Percentiles rank a stretch among this genome's conserved stretches.
phyloP scores from a whole-genome alignment of 2,329 filamentous ascomycete genomes.

The Leptographium lundbergii region DNA sequence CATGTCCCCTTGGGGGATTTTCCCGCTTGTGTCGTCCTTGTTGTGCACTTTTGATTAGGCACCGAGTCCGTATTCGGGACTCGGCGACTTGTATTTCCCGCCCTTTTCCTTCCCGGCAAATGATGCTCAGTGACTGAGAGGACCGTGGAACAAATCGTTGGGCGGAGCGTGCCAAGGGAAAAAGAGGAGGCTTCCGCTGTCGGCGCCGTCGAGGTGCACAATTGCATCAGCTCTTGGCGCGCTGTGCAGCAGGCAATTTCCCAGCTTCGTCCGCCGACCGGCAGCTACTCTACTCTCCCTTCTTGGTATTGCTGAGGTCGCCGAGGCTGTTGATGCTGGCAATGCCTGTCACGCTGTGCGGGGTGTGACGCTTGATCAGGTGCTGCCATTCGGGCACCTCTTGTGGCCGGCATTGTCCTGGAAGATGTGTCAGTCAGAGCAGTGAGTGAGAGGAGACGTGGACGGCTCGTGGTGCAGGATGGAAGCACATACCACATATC shows the following conservation, averaged over 20 bases:
- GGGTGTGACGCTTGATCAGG: slow-evolving; percentile 22
- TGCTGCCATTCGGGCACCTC: slow-evolving; percentile 23
- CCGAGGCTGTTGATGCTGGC: slow-evolving; percentile 7
- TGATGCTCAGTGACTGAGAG: background rate
- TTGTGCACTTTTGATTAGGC: background rate
- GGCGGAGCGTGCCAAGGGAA: background rate
- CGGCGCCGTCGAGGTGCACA: background rate
- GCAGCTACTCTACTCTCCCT: background rate
- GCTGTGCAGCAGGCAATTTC: background rate
- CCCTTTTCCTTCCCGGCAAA: background rate
- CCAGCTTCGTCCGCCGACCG: background rate
- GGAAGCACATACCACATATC: slow-evolving; percentile 17
- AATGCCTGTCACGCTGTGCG: slow-evolving; percentile 7
- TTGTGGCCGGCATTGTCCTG: slow-evolving; percentile 25
- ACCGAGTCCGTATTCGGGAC: background rate
- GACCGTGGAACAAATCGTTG: too few relatives aligned
- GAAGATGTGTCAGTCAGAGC: background rate
- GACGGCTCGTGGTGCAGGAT: background rate
- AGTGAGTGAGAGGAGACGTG: background rate
- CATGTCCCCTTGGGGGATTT: background rate
- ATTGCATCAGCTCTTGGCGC: background rate
- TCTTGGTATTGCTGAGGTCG: background rate
- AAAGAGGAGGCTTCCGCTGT: background rate
- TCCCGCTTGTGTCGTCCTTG: background rate
- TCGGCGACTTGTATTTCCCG: background rate